These are phyloP conservation scores for Paramecium tetraurelia DNA, from an alignment of 73 alveolate species.

Conservation along the genomic window DNA sequence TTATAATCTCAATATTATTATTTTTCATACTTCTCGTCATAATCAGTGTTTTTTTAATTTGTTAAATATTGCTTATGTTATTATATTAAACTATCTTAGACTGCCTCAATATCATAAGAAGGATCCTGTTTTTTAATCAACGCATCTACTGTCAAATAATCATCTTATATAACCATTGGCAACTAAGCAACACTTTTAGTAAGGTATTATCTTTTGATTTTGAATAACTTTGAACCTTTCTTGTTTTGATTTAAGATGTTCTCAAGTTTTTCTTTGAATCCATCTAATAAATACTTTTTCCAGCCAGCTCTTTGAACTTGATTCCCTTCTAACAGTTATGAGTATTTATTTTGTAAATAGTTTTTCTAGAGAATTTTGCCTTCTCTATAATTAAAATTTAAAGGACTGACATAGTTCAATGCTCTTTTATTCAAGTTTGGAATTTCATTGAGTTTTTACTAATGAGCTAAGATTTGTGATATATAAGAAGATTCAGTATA, in stretches of 20 bases:
- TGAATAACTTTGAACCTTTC: neutral
- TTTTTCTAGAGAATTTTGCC: neutral
- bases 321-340: neutral
- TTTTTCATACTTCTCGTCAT: constrained; percentile 47
- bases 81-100: neutral
- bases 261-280: constrained; percentile 1
- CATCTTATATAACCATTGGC: neutral
- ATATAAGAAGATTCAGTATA: constrained; percentile 46
- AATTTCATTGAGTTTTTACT: neutral
- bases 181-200: neutral
- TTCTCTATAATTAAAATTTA: neutral
- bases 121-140: neutral
- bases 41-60: neutral
- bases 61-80: neutral
- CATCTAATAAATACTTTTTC: constrained; percentile 5
- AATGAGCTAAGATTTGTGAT: constrained; percentile 29
- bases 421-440: neutral
- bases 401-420: neutral
- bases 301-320: constrained; percentile 34
- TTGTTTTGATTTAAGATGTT: neutral
- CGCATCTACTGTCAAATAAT: neutral
- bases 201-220: neutral
- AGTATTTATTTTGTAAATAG: constrained; percentile 7
- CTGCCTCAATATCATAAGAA: neutral
- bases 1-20: neutral